Base-by-base conservation (phyloP, 768 basidiomycete genomes). In the Boletus rufocinnamomeus region DNA sequence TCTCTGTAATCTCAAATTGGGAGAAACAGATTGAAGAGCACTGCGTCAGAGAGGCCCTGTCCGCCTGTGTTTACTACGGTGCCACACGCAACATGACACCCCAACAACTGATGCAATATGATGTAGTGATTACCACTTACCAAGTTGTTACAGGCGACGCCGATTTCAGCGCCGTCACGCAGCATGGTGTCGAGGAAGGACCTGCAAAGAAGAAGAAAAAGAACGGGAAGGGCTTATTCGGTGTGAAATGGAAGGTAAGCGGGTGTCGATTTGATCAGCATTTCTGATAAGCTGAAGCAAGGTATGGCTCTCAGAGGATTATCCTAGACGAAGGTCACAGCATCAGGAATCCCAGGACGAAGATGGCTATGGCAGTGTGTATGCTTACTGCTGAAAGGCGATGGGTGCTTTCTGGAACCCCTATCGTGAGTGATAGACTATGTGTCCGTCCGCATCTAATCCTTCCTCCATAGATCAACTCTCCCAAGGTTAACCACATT, bases 241-340 rank as follows among this genome's bases (percentile, higher is more conserved):
- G 78, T 10, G 80, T 94, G 27, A 77, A 80, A 38, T 97, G 95
- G 95, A 93, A 94, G 85, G 91, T 86, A 47, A 27, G 72, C 25
- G 13, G 40, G 25, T 41, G 8, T 6, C 19, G 16, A 17, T 19
- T 25, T n/a, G n/a, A 41, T 13, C 25, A 19, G 17, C 38, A 17
- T 48, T 37, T 14, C 25, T 30, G 19, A 40, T 13, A 52, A 25
- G 45, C 55, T 59, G 2, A 53, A 25, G 6, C 40, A 46, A 19
- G n/a, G 7, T 8, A 1, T 57, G 16, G 9, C 17, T 50, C 13
- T 19, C 57, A 90, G 86, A 79, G 95, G 57, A 70, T 95, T 43
- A 84, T 96, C 23, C 76, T 95, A 6, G 95, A 97, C 63, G 95
- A 97, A 74, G 95, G 92, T 0, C 95, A 97, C 67, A 86, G 69